Conservation (phyloP, 345 rosid species). For the Eucalyptus cloeziana region DNA sequence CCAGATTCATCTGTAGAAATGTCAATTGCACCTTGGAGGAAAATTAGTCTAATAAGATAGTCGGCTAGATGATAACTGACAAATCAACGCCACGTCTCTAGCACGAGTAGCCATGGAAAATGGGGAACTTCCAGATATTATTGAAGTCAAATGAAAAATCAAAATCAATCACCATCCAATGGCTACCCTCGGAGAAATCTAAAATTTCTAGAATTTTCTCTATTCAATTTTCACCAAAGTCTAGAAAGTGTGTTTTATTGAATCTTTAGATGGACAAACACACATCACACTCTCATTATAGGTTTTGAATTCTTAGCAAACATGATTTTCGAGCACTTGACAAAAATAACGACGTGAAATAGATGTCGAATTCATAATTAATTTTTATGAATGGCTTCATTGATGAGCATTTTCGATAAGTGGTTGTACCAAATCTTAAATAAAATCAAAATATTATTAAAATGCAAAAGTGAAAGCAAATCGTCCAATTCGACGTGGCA, state of each 20-base stretch:
- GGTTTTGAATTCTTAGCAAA: background rate
- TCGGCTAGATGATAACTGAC: background rate
- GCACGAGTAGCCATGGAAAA: background rate
- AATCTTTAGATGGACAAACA: background rate
- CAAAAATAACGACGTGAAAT: background rate
- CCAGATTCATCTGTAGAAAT: background rate
- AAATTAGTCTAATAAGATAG: background rate
- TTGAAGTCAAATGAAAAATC: background rate
- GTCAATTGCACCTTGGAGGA: background rate
- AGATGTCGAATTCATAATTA: background rate
- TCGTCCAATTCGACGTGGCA: background rate
- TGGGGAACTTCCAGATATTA: background rate
- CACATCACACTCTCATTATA: accelerated
- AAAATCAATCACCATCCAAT: background rate
- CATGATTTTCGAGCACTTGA: background rate
- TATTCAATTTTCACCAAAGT: accelerated
- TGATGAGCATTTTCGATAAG: background rate
- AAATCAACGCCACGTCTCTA: background rate
- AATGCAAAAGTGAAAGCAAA: background rate
- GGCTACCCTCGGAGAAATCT: background rate
- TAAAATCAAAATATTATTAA: background rate
- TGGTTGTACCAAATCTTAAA: background rate
- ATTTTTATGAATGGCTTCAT: background rate
- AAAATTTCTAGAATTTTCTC: background rate
- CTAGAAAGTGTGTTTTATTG: background rate